phyloP scores from a whole-genome alignment of 129 eudicot species.

The Mikania micrantha region DNA sequence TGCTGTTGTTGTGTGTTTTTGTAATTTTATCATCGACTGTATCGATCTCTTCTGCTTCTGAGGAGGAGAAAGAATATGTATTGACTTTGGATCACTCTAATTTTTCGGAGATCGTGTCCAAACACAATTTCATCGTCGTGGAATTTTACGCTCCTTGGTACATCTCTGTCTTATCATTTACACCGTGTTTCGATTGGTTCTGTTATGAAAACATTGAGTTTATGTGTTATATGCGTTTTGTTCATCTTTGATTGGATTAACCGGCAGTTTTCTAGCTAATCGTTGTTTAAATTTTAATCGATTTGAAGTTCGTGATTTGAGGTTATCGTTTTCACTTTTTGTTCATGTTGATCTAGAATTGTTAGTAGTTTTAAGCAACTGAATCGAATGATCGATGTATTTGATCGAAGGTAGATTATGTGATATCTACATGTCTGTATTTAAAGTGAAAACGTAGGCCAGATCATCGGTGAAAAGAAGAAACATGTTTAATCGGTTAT shows the following conservation, averaged over 20 bases:
- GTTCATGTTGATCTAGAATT: not conserved
- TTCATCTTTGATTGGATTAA: not conserved
- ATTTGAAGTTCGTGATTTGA: not conserved
- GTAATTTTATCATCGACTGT: conserved; percentile 10
- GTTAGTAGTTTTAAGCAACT: not conserved
- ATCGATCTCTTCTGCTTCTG: conserved; percentile 21
- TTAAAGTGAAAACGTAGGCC: not conserved
- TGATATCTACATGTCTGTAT: not conserved
- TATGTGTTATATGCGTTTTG: too few relatives aligned
- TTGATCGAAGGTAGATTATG: not conserved
- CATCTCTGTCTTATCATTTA: too few relatives aligned
- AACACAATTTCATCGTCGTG: conserved; percentile 55
- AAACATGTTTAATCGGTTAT: not conserved
- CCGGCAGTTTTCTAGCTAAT: not conserved
- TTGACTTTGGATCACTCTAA: conserved; percentile 57
- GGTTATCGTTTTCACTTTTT: not conserved
- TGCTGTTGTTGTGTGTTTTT: conserved; percentile 11
- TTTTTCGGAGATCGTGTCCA: conserved; percentile 38
- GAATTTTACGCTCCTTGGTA: conserved; percentile 89
- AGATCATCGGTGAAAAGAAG: not conserved
- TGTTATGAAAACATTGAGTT: too few relatives aligned
- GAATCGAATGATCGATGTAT: not conserved
- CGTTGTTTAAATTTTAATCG: not conserved
- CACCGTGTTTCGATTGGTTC: too few relatives aligned
- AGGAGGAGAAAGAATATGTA: conserved; percentile 41